A percentile compares a stretch with the other conserved stretches of the same genome.
Evolutionary conservation across 2,329 filamentous ascomycete species (phyloP).

Genomic region (Aspergillus proliferans): DNA sequence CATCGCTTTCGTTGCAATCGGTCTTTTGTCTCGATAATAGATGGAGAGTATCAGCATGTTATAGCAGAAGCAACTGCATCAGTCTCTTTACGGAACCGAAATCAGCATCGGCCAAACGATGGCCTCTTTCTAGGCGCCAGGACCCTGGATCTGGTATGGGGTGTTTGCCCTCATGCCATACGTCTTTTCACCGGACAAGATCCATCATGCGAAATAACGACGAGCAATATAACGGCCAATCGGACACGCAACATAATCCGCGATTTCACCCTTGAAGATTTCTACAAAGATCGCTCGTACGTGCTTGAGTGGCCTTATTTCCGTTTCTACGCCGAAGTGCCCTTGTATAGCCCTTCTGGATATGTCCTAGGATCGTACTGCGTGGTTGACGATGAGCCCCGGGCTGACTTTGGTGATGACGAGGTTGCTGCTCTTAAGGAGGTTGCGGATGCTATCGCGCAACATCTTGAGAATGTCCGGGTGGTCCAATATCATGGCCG

Average conservation of each 20-base stretch:
- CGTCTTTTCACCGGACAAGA: neutral
- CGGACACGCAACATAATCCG: slow-evolving; percentile 25
- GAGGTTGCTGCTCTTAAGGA: slow-evolving; percentile 47
- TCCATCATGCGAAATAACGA: neutral
- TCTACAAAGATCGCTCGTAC: slow-evolving; percentile 31
- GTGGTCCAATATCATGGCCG: slow-evolving; percentile 47
- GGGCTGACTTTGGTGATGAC: slow-evolving; percentile 34
- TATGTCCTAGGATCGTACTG: slow-evolving; percentile 54
- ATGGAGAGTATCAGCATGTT: slow-evolving; percentile 40
- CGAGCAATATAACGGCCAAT: slow-evolving; percentile 1
- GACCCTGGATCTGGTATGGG: slow-evolving; percentile 9
- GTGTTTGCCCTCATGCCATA: slow-evolving; percentile 5
- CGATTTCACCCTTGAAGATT: slow-evolving; percentile 32
- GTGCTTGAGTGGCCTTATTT: slow-evolving; percentile 27
- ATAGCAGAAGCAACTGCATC: slow-evolving; percentile 45
- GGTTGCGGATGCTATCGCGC: slow-evolving; percentile 49
- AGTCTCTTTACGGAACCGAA: slow-evolving; percentile 23
- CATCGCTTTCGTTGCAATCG: slow-evolving; percentile 37
- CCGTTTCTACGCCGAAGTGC: slow-evolving; percentile 55
- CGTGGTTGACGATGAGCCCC: slow-evolving; percentile 52
- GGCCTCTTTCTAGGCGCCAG: slow-evolving; percentile 15
- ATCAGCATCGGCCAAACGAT: slow-evolving; percentile 9
- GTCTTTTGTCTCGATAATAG: slow-evolving; percentile 46
- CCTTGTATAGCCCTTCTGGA: slow-evolving; percentile 50
- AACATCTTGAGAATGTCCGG: slow-evolving; percentile 52